Conservation (phyloP, 257 asterid genomes). For the Dorcoceras hygrometricum region DNA sequence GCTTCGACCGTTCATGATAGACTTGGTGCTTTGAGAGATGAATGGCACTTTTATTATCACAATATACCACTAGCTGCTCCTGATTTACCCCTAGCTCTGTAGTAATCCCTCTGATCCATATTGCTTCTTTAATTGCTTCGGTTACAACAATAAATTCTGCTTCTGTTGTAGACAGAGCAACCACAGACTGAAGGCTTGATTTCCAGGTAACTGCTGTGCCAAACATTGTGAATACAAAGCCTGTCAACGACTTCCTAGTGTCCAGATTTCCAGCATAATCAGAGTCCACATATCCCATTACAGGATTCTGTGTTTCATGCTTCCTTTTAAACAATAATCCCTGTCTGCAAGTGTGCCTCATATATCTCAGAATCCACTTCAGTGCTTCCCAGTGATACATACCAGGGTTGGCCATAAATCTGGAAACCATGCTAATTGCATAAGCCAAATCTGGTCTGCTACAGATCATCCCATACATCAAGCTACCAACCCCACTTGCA, state of each 20-base stretch:
- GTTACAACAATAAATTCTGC: too few relatives aligned
- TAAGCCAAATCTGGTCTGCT: background rate
- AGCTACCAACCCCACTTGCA: background rate
- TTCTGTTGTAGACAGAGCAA: background rate
- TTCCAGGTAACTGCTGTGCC: background rate
- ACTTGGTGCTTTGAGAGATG: background rate
- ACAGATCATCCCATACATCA: constrained; percentile 6
- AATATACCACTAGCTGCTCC: background rate
- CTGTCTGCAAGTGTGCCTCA: too few relatives aligned
- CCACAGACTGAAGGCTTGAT: too few relatives aligned
- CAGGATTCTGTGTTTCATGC: too few relatives aligned
- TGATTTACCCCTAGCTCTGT: background rate
- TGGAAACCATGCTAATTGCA: background rate
- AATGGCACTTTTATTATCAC: constrained; percentile 3
- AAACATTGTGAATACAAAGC: background rate
- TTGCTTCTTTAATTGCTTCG: background rate
- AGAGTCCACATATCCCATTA: too few relatives aligned
- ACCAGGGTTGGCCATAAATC: background rate
- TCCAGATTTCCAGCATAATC: too few relatives aligned
- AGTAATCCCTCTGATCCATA: background rate
- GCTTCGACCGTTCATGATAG: too few relatives aligned
- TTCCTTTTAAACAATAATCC: too few relatives aligned
- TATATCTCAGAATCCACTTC: background rate
- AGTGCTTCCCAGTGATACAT: background rate
- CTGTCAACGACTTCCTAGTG: background rate